phyloP scores from a whole-genome alignment of 2,329 filamentous ascomycete genomes.

The Fusarium sp. region DNA sequence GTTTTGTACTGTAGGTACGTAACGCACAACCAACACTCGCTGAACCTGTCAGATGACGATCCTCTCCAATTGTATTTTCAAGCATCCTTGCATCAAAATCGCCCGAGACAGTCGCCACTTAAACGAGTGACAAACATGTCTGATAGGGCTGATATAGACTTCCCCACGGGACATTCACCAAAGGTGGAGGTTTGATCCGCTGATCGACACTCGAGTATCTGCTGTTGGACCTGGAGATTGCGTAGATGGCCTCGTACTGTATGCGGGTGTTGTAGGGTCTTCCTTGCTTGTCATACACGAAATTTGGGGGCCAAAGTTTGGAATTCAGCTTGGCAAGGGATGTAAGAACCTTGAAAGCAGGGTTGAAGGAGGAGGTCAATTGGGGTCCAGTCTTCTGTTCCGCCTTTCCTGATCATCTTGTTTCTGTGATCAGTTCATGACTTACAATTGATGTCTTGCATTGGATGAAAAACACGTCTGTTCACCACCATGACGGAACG shows the following conservation, averaged over 20 bases:
- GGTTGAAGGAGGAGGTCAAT: background rate
- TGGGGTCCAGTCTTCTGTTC: background rate
- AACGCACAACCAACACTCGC: background rate
- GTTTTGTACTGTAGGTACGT: background rate
- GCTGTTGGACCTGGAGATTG: background rate
- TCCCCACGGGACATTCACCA: background rate
- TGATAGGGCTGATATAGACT: background rate
- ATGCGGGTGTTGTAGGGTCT: background rate
- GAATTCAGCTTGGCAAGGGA: background rate
- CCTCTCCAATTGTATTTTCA: background rate
- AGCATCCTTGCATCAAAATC: background rate
- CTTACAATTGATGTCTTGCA: background rate
- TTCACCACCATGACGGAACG: background rate
- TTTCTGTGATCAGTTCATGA: background rate
- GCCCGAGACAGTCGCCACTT: background rate
- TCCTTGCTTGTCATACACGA: conserved; percentile 3
- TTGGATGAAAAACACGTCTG: background rate
- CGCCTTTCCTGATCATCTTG: background rate
- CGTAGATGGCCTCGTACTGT: background rate
- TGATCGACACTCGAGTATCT: background rate
- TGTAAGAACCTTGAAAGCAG: background rate
- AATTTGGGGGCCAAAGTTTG: background rate
- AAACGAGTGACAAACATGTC: background rate
- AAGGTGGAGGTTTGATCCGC: background rate
- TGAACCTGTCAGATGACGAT: background rate